Base-by-base conservation (phyloP, 202 grass and related monocot genomes). In the Panicum hallii region DNA sequence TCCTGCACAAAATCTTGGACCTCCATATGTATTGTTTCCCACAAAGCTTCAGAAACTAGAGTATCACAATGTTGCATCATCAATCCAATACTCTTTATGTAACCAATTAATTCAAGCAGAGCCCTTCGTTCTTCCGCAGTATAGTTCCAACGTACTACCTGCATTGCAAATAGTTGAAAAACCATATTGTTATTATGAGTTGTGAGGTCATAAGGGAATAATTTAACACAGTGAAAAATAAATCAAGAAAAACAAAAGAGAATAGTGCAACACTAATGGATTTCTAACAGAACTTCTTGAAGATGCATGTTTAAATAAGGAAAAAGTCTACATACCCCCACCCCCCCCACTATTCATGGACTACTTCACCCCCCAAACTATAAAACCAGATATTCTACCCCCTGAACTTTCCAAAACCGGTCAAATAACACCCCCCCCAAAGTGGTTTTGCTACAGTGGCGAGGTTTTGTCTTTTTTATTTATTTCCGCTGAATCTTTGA, bases 1-100 rank as follows among this genome's bases (percentile, higher is more conserved):
- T 94, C 93, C 75, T 98, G 96, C 77, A 95, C 93, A 95, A 98
- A 98, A 90, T 98, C 91, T 87, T 98, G 96, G 68, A 98, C 96
- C 83, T 98, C 96, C 86, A 91, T 94, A 89, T 98, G 96, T 78
- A 98, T 98, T 77, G 93, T 98, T 90, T 98, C 96, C 96, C 93
- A 98, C 64, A 98, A 93, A 86, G 96, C 96, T 88, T 98, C 96
- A 80, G 91, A 92, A 44, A 98, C 89, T 90, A 98, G 88, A 52
- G 91, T 95, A 80, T 99, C 96, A 89, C 90, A 95, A 49, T 83
- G 88, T 82, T 99, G 93, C 93, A 99, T 94, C 91, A 99, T 95
- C 79, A 91, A 86, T 47, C 93, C 93, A 80, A 99, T 82, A 79
- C 93, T 95, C 83, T 95, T 99, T 89, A 99, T 92, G 75, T 95